A percentile compares a stretch with the other conserved stretches of the same genome.
These are phyloP conservation scores for Claviceps sp. DNA, from an alignment of 2,329 filamentous ascomycete genomes.

Conservation along the genomic window DNA sequence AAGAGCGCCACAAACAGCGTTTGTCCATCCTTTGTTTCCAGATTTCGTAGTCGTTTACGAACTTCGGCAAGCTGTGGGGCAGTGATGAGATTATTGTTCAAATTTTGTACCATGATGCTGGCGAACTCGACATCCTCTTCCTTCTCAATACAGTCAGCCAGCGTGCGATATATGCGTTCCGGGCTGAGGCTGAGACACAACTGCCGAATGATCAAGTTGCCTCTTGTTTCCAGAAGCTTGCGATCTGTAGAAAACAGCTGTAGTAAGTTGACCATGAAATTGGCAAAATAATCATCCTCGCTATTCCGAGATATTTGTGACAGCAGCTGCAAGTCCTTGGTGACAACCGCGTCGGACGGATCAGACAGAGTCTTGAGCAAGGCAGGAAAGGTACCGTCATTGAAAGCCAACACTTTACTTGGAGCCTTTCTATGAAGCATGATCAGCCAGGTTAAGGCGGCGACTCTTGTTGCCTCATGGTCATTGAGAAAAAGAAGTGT, in stretches of 20 bases:
- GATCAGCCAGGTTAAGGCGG: conserved; percentile 88
- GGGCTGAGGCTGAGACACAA: conserved; percentile 85
- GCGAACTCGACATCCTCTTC: conserved; percentile 98
- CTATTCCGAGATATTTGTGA: conserved; percentile 95
- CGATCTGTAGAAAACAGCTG: conserved; percentile 93
- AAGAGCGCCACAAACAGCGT: conserved; percentile 91
- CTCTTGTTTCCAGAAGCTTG: conserved; percentile 76
- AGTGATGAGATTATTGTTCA: conserved; percentile 98
- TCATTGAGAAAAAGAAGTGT: conserved; percentile 93
- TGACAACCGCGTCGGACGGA: conserved; percentile 89
- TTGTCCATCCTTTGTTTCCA: conserved; percentile 91
- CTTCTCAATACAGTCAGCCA: conserved; percentile 93
- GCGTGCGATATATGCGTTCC: conserved; percentile 86
- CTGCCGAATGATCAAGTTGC: conserved; percentile 93
- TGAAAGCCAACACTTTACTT: conserved; percentile 83
- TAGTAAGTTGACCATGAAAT: conserved; percentile 93
- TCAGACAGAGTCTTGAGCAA: conserved; percentile 93
- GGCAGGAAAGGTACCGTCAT: conserved; percentile 93
- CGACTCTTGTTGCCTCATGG: conserved; percentile 88
- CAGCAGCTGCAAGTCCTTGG: conserved; percentile 79
- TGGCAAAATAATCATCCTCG: conserved; percentile 93
- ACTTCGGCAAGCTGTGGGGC: conserved; percentile 87
- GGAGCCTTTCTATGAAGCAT: conserved; percentile 96
- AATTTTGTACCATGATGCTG: conserved; percentile 97
- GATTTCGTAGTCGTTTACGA: conserved; percentile 75